phyloP scores from a whole-genome alignment of 164 flowering plant species.

The Echeveria elegans region DNA sequence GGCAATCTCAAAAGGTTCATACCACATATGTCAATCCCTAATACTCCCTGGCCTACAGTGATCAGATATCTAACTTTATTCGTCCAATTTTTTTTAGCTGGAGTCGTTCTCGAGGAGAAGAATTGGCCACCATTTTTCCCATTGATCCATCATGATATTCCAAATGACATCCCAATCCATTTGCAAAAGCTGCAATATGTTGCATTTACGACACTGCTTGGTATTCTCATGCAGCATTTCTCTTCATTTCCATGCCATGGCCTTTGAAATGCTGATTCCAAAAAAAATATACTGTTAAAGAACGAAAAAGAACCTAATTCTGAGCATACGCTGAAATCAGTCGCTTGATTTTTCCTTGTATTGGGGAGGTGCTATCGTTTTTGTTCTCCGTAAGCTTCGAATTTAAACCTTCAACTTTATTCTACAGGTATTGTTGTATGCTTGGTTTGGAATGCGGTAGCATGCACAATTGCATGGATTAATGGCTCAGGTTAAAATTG shows the following conservation, averaged over 20 bases:
- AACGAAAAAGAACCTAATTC: too few relatives aligned
- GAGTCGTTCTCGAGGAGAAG: constrained; percentile 55
- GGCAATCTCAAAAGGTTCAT: constrained; percentile 39
- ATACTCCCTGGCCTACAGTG: too few relatives aligned
- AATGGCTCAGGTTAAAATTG: constrained; percentile 50
- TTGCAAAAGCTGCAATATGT: constrained; percentile 52
- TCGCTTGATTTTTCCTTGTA: not conserved
- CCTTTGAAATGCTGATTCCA: too few relatives aligned
- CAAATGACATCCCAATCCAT: constrained; percentile 65
- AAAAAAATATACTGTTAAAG: too few relatives aligned
- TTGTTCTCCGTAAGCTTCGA: too few relatives aligned
- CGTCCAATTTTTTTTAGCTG: constrained; percentile 45
- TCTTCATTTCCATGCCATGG: not conserved
- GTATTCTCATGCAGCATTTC: constrained; percentile 22
- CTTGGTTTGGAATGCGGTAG: constrained; percentile 60
- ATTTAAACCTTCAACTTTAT: too few relatives aligned
- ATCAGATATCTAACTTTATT: not conserved
- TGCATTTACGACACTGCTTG: constrained; percentile 58
- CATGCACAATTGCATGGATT: constrained; percentile 49
- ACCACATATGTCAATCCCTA: too few relatives aligned
- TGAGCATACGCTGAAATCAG: too few relatives aligned
- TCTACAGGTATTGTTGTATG: constrained; percentile 40
- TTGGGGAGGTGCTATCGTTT: too few relatives aligned
- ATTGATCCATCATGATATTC: constrained; percentile 59
- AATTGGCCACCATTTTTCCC: constrained; percentile 72